phyloP scores from a whole-genome alignment of 371 early-diverging fungal genomes.

The Syncephalastrum contaminatum region DNA sequence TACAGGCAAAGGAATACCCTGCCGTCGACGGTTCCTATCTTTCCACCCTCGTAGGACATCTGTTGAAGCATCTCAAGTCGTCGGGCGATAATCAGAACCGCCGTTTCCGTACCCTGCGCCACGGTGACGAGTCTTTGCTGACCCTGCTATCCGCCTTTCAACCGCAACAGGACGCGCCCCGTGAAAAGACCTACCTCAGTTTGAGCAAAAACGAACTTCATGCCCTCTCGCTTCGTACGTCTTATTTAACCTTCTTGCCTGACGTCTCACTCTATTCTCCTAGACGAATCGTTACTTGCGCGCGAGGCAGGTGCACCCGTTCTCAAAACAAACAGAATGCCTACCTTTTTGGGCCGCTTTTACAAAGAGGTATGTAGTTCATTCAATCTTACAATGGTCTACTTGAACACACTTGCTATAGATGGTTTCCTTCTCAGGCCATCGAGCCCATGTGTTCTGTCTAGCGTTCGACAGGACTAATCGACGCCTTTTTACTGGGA shows the following conservation, averaged over 20 bases:
- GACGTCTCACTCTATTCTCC: background rate
- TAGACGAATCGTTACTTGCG: constrained; percentile 35
- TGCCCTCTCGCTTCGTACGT: constrained; percentile 28
- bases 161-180: constrained; percentile 12
- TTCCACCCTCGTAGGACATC: constrained; percentile 22
- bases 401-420: constrained; percentile 23
- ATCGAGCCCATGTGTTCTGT: constrained; percentile 73
- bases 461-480: constrained; percentile 76
- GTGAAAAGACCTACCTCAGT: constrained; percentile 22
- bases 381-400: constrained; percentile 16
- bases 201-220: constrained; percentile 21
- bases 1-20: constrained; percentile 31
- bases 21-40: constrained; percentile 26
- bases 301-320: constrained; percentile 28
- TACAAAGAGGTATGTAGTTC: constrained; percentile 36
- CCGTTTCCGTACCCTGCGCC: constrained; percentile 35
- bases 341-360: constrained; percentile 24
- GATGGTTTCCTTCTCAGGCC: constrained; percentile 73
- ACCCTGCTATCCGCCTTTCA: constrained; percentile 43
- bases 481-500: constrained; percentile 73
- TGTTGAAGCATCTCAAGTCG: constrained; percentile 33
- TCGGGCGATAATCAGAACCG: constrained; percentile 30
- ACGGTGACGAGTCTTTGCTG: constrained; percentile 42
- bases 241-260: background rate
- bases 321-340: constrained; percentile 21